Percentiles rank a stretch among this genome's conserved stretches.
Conservation (phyloP, 2,329 filamentous ascomycete genomes). For the Botrytis byssoidea region DNA sequence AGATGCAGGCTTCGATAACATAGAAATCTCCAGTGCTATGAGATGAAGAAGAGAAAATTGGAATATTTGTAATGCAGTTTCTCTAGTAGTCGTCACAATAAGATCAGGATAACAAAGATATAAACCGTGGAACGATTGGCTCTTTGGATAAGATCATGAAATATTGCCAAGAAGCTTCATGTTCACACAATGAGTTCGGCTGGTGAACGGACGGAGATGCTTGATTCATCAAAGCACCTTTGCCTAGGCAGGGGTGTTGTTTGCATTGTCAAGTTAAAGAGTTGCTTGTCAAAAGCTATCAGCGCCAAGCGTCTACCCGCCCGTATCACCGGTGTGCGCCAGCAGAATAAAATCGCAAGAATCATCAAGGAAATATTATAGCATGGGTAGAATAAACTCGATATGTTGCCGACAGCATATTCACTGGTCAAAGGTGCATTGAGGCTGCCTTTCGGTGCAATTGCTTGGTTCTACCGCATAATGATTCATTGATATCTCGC, state of each 20-base stretch:
- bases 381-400: not conserved
- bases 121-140: not conserved
- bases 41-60: not conserved
- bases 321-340: not conserved
- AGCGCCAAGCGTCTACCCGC: constrained; percentile 6
- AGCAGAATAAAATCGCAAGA: constrained; percentile 11
- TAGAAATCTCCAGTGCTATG: not conserved
- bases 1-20: not conserved
- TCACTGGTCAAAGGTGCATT: constrained; percentile 2
- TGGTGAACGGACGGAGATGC: not conserved
- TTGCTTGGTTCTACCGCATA: constrained; percentile 6
- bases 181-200: not conserved
- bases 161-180: not conserved
- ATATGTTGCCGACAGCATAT: constrained; percentile 1
- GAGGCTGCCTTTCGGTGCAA: constrained; percentile 5
- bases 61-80: not conserved
- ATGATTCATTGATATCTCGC: not conserved
- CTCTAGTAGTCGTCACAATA: not conserved
- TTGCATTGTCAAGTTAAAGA: not conserved
- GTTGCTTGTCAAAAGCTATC: not conserved
- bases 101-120: not conserved
- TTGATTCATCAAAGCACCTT: not conserved
- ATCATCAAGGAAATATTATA: not conserved
- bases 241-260: not conserved
- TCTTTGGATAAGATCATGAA: too few relatives aligned